These are phyloP conservation scores for Saturnispora ahearnii DNA, from an alignment of 805 yeast genomes.

Conservation along the genomic window DNA sequence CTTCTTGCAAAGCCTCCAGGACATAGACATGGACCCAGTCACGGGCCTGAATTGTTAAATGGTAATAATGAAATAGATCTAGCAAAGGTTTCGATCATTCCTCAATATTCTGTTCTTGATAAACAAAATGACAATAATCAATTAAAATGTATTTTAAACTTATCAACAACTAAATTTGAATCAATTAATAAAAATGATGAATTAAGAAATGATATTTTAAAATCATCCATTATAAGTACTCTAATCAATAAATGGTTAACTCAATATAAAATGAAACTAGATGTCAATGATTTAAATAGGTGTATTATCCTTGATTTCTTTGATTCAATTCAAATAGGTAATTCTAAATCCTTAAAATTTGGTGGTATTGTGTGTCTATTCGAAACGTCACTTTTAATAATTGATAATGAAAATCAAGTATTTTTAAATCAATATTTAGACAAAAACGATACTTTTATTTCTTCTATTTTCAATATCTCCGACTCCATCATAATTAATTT, in stretches of 20 bases:
- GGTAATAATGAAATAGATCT: slow-evolving; percentile 8
- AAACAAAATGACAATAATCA: slow-evolving; percentile 10
- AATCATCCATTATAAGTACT: slow-evolving; percentile 19
- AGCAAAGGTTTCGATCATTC: slow-evolving; percentile 20
- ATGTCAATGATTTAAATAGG: slow-evolving; percentile 3
- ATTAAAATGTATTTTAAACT: slow-evolving; percentile 19
- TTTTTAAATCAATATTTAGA: slow-evolving; percentile 15
- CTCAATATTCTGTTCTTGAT: slow-evolving; percentile 20
- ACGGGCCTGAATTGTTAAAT: not conserved
- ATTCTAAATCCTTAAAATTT: not conserved
- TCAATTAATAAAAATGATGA: slow-evolving; percentile 16
- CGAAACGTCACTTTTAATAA: slow-evolving; percentile 18
- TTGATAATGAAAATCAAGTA: slow-evolving; percentile 11
- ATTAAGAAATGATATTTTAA: slow-evolving; percentile 11
- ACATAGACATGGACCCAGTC: not conserved
- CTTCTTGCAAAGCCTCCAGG: too few relatives aligned
- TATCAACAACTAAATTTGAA: slow-evolving; percentile 22
- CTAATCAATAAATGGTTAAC: slow-evolving; percentile 8
- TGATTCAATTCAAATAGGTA: slow-evolving; percentile 13
- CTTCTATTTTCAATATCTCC: slow-evolving; percentile 19
- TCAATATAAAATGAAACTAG: not conserved
- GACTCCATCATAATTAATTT: slow-evolving; percentile 19
- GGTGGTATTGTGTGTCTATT: slow-evolving; percentile 18
- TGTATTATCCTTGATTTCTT: slow-evolving; percentile 19
- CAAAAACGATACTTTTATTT: slow-evolving; percentile 13